Percentiles rank a stretch among this genome's conserved stretches.
These are phyloP conservation scores for rapeseed (Brassica napus) DNA, from an alignment of 345 rosid genomes.

Conservation along the genomic window DNA sequence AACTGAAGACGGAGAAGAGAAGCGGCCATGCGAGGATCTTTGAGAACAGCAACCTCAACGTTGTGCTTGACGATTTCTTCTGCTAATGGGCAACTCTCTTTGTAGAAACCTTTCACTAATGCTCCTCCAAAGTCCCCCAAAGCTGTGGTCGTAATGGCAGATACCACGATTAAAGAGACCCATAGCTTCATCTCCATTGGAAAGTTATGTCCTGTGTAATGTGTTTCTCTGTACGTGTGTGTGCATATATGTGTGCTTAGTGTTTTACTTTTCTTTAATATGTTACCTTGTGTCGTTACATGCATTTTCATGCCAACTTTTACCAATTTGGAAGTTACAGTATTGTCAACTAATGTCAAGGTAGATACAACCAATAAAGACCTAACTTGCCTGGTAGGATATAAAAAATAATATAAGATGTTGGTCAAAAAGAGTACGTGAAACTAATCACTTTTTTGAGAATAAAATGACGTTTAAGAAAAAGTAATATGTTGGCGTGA, in stretches of 20 bases:
- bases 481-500: background rate
- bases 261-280: slow-evolving; percentile 1
- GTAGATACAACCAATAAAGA: slow-evolving; percentile 38
- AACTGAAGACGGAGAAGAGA: slow-evolving; percentile 82
- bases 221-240: slow-evolving; percentile 6
- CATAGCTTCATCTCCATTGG: slow-evolving; percentile 36
- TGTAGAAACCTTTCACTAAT: slow-evolving; percentile 59
- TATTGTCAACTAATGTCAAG: slow-evolving; percentile 17
- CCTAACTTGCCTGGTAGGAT: slow-evolving; percentile 25
- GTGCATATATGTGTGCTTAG: slow-evolving; percentile 13
- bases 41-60: slow-evolving; percentile 58
- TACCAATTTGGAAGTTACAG: background rate
- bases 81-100: slow-evolving; percentile 70
- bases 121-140: slow-evolving; percentile 38
- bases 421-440: background rate
- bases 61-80: slow-evolving; percentile 61
- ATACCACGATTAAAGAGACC: slow-evolving; percentile 22
- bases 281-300: slow-evolving; percentile 32
- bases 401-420: background rate
- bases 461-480: background rate
- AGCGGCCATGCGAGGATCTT: slow-evolving; percentile 80
- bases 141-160: slow-evolving; percentile 25
- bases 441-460: background rate
- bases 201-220: slow-evolving; percentile 5
- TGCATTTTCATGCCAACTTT: slow-evolving; percentile 28